Conservation (phyloP, 2,329 filamentous ascomycete genomes). For the Pseudogymnoascus sp. region DNA sequence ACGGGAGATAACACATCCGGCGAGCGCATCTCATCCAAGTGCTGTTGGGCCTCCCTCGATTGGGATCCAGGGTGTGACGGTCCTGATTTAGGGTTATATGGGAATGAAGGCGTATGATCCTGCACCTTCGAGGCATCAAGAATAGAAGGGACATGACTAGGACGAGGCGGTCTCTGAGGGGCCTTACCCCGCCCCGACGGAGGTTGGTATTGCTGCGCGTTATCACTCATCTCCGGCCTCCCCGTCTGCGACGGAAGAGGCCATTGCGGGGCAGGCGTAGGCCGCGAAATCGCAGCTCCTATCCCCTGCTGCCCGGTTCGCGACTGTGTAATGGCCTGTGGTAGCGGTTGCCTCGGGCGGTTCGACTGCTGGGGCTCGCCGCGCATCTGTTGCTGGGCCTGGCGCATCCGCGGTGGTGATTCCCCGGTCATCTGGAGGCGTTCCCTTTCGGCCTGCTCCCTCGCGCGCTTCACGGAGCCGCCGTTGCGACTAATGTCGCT, state of each 20-base stretch:
- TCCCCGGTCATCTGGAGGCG: not conserved
- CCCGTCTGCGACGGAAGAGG: slow-evolving; percentile 33
- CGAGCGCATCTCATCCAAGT: slow-evolving; percentile 18
- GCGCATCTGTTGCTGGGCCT: not conserved
- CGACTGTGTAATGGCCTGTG: slow-evolving; percentile 15
- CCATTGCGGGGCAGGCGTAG: slow-evolving; percentile 44
- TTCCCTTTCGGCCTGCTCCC: not conserved
- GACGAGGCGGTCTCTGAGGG: slow-evolving; percentile 51
- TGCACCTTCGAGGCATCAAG: slow-evolving; percentile 48
- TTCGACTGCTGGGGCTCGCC: too few relatives aligned
- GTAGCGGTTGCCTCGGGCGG: slow-evolving; percentile 14
- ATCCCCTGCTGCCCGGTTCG: slow-evolving; percentile 19
- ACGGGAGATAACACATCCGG: slow-evolving; percentile 36
- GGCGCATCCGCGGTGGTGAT: not conserved
- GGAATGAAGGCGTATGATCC: slow-evolving; percentile 47
- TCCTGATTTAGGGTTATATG: slow-evolving; percentile 35
- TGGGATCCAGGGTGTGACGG: slow-evolving; percentile 11
- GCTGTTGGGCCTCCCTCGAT: slow-evolving; percentile 1
- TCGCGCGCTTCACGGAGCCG: not conserved
- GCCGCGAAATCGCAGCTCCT: slow-evolving; percentile 40
- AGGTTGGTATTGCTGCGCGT: slow-evolving; percentile 38
- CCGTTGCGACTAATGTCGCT: not conserved
- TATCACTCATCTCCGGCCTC: slow-evolving; percentile 12
- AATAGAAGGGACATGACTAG: slow-evolving; percentile 51
- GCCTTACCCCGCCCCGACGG: slow-evolving; percentile 42